A percentile compares a stretch with the other conserved stretches of the same genome.
Conservation (phyloP, 2,329 filamentous ascomycete genomes). For the Colletotrichum orbiculare region DNA sequence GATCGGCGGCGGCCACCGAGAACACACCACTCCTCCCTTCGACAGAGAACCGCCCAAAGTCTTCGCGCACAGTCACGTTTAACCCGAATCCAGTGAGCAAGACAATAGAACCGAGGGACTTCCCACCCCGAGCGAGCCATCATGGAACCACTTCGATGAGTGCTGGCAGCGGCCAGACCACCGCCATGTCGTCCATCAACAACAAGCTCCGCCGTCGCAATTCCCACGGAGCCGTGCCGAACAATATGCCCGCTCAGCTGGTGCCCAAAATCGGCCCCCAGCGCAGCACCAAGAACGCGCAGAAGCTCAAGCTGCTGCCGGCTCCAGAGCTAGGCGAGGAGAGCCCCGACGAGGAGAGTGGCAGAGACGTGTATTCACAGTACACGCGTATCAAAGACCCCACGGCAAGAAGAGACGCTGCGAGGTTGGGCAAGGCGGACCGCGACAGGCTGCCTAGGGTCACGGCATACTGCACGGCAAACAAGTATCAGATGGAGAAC, state of each 20-base stretch:
- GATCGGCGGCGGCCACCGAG: slow-evolving; percentile 42
- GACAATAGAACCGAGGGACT: slow-evolving; percentile 64
- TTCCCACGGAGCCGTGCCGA: slow-evolving; percentile 72
- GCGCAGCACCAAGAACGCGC: slow-evolving; percentile 91
- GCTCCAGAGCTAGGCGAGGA: slow-evolving; percentile 87
- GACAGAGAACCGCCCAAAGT: slow-evolving; percentile 53
- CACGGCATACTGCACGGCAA: slow-evolving; percentile 96
- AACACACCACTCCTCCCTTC: slow-evolving; percentile 49
- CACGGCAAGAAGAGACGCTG: slow-evolving; percentile 90
- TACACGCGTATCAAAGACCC: slow-evolving; percentile 98
- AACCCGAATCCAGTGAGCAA: slow-evolving; percentile 75
- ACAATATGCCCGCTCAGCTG: slow-evolving; percentile 49
- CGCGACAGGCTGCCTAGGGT: slow-evolving; percentile 87
- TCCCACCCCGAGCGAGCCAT: slow-evolving; percentile 44
- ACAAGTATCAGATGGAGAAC: slow-evolving; percentile 89
- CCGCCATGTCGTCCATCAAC: slow-evolving; percentile 81
- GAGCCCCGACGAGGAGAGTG: slow-evolving; percentile 85
- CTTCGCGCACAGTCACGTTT: slow-evolving; percentile 78
- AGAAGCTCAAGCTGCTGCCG: slow-evolving; percentile 97
- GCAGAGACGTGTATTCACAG: slow-evolving; percentile 95
- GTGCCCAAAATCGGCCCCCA: slow-evolving; percentile 88
- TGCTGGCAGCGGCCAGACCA: slow-evolving; percentile 48
- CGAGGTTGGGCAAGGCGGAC: slow-evolving; percentile 92
- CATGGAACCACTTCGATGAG: slow-evolving; percentile 45
- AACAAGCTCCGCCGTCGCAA: slow-evolving; percentile 88